These are phyloP conservation scores for Rhodotorula paludigena DNA, from an alignment of 768 basidiomycete genomes.

Conservation along the genomic window DNA sequence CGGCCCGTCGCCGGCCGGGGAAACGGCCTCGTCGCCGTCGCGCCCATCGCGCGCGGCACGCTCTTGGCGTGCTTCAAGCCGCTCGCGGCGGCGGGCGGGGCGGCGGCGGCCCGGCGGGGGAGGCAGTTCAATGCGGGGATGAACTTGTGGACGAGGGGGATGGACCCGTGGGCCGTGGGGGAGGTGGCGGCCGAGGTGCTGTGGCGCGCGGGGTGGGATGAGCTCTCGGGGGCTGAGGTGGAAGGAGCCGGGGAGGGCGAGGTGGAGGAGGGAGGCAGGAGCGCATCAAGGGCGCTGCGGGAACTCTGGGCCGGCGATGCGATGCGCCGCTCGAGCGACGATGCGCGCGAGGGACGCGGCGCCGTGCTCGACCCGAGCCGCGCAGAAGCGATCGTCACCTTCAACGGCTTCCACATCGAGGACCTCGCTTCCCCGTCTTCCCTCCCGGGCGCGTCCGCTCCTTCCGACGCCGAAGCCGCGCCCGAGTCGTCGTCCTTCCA, in stretches of 20 bases:
- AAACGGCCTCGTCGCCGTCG: neutral
- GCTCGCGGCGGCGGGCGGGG: neutral
- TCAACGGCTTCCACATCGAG: constrained; percentile 21
- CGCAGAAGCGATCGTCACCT: constrained; percentile 44
- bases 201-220: neutral
- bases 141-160: constrained; percentile 9
- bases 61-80: constrained; percentile 1
- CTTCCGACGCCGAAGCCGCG: no score
- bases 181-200: constrained; percentile 14
- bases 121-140: constrained; percentile 54
- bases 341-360: neutral
- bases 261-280: constrained; percentile 48
- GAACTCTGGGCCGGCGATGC: constrained; percentile 18
- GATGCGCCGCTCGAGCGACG: neutral
- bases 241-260: constrained; percentile 71
- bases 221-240: neutral
- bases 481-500: no score
- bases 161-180: constrained; percentile 19
- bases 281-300: neutral
- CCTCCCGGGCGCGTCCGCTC: neutral
- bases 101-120: no score
- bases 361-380: neutral
- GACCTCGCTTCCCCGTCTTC: neutral
- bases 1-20: neutral
- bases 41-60: neutral